These are phyloP conservation scores for Xylariaceae sp. DNA, from an alignment of 2,329 filamentous ascomycete species.

Conservation along the genomic window DNA sequence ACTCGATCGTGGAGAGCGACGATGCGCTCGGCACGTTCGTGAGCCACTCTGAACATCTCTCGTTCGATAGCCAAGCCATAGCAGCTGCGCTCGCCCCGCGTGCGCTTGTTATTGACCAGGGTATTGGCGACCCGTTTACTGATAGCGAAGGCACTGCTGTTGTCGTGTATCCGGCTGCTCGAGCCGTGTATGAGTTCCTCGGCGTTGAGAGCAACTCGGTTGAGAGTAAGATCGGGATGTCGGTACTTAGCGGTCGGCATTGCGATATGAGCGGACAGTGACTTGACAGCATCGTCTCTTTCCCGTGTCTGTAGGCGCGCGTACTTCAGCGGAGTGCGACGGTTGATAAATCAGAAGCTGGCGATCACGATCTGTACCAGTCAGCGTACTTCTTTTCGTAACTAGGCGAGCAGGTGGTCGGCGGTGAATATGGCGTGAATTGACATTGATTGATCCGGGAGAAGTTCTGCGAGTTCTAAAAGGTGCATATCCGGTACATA, in stretches of 20 bases:
- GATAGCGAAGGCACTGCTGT: slow-evolving; percentile 48
- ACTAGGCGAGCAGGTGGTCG: no score
- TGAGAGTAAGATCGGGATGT: no score
- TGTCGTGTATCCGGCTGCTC: slow-evolving; percentile 48
- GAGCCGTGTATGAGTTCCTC: slow-evolving; percentile 51
- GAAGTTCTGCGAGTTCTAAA: no score
- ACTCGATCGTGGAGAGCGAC: no score
- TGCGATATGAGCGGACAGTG: slow-evolving; percentile 48
- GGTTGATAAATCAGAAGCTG: background rate
- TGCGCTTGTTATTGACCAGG: slow-evolving; percentile 53
- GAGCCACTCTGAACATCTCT: slow-evolving; percentile 52
- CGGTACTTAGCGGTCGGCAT: slow-evolving; percentile 44
- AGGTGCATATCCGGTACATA: no score
- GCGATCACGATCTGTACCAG: slow-evolving; percentile 25
- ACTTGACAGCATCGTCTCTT: slow-evolving; percentile 26
- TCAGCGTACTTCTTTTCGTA: slow-evolving; percentile 45
- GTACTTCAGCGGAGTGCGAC: background rate
- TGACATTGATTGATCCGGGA: no score
- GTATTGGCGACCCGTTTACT: slow-evolving; percentile 45
- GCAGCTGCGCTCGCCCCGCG: slow-evolving; percentile 54
- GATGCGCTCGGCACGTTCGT: slow-evolving; percentile 48
- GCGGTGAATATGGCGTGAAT: no score
- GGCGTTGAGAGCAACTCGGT: no score
- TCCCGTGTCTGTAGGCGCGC: background rate
- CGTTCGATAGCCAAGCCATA: slow-evolving; percentile 56